A percentile compares a stretch with the other conserved stretches of the same genome.
Conservation (phyloP, 495 filamentous ascomycete species). For the Penicillium arizonense region DNA sequence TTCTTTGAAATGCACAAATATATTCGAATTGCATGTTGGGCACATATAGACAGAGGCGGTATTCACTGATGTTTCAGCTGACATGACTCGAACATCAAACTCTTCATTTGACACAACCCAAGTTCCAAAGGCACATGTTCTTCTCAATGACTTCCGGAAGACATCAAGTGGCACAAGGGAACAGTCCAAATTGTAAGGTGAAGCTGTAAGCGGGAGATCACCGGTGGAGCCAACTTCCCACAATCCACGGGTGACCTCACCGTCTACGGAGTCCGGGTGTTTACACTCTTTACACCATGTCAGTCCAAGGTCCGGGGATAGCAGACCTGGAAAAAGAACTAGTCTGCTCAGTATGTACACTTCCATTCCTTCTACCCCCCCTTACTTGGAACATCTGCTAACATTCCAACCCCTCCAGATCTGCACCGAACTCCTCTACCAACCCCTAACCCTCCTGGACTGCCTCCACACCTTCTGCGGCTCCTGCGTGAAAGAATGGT, state of each 20-base stretch:
- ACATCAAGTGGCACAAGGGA: too few relatives aligned
- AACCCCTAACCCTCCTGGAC: conserved; percentile 93
- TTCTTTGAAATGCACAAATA: too few relatives aligned
- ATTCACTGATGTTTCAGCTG: too few relatives aligned
- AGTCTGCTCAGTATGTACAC: conserved; percentile 77
- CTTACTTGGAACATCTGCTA: conserved; percentile 16
- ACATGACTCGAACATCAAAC: too few relatives aligned
- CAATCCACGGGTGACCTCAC: neutral
- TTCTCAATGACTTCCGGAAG: too few relatives aligned
- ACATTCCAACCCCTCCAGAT: conserved; percentile 56
- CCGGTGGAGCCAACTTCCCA: conserved; percentile 1
- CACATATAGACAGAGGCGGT: too few relatives aligned
- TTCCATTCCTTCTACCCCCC: conserved; percentile 13
- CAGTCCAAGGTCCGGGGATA: conserved; percentile 32
- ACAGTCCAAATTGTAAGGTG: neutral
- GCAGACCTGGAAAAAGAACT: conserved; percentile 82
- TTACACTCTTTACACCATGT: conserved; percentile 14
- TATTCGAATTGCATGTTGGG: too few relatives aligned
- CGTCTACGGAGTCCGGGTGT: conserved; percentile 8
- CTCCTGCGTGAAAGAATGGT: conserved; percentile 93
- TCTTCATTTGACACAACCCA: too few relatives aligned
- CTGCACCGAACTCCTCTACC: conserved; percentile 92
- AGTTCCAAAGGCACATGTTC: too few relatives aligned
- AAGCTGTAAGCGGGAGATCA: conserved; percentile 10
- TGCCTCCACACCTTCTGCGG: conserved; percentile 98